Base-by-base conservation (phyloP, 2,329 filamentous ascomycete species). In the Cladophialophora exuberans region DNA sequence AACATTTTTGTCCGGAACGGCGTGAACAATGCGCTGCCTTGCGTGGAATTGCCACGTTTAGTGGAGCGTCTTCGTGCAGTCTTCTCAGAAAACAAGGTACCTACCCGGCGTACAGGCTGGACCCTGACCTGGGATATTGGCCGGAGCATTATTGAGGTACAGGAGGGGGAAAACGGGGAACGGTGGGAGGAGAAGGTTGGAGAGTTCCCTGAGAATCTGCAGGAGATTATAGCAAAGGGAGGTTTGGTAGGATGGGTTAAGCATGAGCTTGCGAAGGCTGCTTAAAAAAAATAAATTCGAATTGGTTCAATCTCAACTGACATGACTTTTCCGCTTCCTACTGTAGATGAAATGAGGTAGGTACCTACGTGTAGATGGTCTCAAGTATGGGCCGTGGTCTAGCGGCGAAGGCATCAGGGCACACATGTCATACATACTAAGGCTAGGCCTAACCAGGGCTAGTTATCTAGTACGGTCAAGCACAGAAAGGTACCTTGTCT, bases 211-310 rank as follows among this genome's bases (percentile, higher is more conserved):
- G 83, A 87, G 0, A 96, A 93, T 67, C 87, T 96, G 52, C 91
- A 96, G 70, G 88, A 88, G 66, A 90, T 93, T 52, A 89, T 92
- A 64, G 87, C 88, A 0, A 72, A 79, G 41, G 89, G 89, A 2
- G 90, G 90, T 0, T 67, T 95, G 57, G 89, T 92, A 77, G 86
- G 85, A 60, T 95, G 90, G 90, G 87, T 94, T 6, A 87, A 87
- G 79, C 77, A 79, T 53, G 78, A 88, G 70, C 88, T 90, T 17
- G n/a, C n/a, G 35, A 39, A 39, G 35, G 35, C 35, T n/a, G n/a
- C n/a, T n/a, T n/a, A n/a, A n/a, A n/a, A n/a, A n/a, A n/a, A n/a
- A n/a, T n/a, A n/a, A n/a, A n/a, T n/a, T n/a, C n/a, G n/a, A n/a
- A n/a, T n/a, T n/a, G n/a, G n/a, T n/a, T n/a, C n/a, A n/a, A n/a